Evolutionary conservation across 2,329 filamentous ascomycete genomes (phyloP), one percentile per base, ranked within the genome.

Genomic region (Paecilomyces sp.): DNA sequence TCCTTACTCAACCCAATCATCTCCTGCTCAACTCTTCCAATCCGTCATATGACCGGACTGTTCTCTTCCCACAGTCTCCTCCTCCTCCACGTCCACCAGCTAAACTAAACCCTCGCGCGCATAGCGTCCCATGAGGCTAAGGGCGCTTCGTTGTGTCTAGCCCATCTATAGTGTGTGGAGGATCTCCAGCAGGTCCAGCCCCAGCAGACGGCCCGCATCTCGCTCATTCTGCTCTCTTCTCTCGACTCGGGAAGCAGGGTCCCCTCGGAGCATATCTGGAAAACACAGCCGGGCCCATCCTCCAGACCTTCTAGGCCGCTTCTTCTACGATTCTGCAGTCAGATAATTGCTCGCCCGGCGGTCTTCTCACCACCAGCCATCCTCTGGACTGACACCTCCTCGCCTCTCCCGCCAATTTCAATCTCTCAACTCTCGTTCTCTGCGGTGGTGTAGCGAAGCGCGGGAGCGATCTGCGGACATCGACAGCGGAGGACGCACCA

Each of bases 191-290:
- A 18, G 41, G 41, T 47, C 41, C 41, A 47, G 41, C 22, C 34
- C 33, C 57, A 33, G 57, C 52, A 24, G 57, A 53, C 47, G 41
- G 50, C 31, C 55, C 55, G 63, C 58, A 55, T 60, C 7, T 47
- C 41, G n/a, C 15, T 47, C 41, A 18, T 9, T 22, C 41, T 47
- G 13, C 41, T 18, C 11, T 18, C 34, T 47, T 41, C 34, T 36
- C 31, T 25, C 31, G 31, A 33, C 31, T 33, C 7, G 31, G 31
- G 31, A 12, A 33, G 31, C 25, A 28, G 25, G 25, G 25, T 28
- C 25, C 31, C 31, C 31, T 33, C 31, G 31, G 31, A 33, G 31
- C 8, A 33, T 28, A 33, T 33, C 31, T 33, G 31, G 31, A 33
- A 33, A 9, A 33, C 8, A 33, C 31, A 33, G 31, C 31, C 31